Evolutionary conservation across 2,329 filamentous ascomycete species (phyloP).

Genomic region (Aspergillus candidus): DNA sequence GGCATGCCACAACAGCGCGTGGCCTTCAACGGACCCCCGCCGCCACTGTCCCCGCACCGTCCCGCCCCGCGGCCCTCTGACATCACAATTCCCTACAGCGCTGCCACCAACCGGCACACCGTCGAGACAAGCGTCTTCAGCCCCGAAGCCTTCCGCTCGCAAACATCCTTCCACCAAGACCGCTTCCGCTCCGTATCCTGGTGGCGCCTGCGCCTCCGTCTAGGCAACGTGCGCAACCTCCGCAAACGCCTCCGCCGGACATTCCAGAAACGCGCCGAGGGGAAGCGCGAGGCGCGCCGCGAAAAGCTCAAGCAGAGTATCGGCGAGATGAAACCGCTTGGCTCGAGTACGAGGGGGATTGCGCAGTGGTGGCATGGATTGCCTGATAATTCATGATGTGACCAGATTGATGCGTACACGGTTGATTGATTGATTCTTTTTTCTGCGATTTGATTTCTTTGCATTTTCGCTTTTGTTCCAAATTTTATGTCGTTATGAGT

Average conservation of each 20-base stretch:
- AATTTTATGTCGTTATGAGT: not conserved
- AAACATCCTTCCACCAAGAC: conserved; percentile 27
- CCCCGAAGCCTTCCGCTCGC: conserved; percentile 23
- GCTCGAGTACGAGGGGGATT: conserved; percentile 13
- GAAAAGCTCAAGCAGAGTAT: conserved; percentile 52
- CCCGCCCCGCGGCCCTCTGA: conserved; percentile 23
- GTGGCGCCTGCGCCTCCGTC: conserved; percentile 44
- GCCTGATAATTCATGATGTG: conserved; percentile 3
- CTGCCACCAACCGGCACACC: conserved; percentile 26
- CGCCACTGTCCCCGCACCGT: conserved; percentile 28
- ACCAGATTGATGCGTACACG: conserved; percentile 3
- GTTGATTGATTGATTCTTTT: not conserved
- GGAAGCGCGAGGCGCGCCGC: conserved; percentile 47
- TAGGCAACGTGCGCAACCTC: conserved; percentile 47
- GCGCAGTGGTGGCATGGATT: conserved; percentile 4
- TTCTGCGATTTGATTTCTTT: conserved; percentile 10
- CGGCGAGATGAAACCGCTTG: conserved; percentile 15
- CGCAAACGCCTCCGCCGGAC: conserved; percentile 42
- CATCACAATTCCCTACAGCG: conserved; percentile 16
- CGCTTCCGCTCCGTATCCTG: conserved; percentile 33
- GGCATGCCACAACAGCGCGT: conserved; percentile 48
- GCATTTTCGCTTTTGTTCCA: not conserved
- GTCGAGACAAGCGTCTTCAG: conserved; percentile 22
- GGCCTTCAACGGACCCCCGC: conserved; percentile 36
- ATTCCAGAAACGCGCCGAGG: conserved; percentile 39